Conservation (phyloP, 805 yeast species). For the Candida nemodendra region DNA sequence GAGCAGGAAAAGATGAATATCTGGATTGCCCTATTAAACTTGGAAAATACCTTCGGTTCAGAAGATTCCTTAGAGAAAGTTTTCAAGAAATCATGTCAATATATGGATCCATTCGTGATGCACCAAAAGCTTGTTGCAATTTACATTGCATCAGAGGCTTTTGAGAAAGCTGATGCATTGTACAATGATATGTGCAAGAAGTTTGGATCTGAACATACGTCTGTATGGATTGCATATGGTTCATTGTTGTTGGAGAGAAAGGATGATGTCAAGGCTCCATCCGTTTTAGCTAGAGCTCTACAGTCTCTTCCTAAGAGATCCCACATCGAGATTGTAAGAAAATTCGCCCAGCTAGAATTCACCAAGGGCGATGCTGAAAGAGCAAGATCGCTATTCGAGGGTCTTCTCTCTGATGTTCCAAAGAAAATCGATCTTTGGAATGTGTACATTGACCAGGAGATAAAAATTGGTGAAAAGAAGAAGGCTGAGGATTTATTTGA, state of each 20-base stretch:
- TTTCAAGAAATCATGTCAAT: constrained; percentile 83
- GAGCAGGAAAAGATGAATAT: constrained; percentile 91
- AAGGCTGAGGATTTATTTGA: constrained; percentile 80
- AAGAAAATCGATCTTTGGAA: constrained; percentile 94
- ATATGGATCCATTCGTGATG: constrained; percentile 84
- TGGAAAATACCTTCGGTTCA: constrained; percentile 92
- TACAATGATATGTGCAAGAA: constrained; percentile 71
- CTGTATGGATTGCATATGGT: constrained; percentile 83
- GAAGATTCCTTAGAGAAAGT: constrained; percentile 76
- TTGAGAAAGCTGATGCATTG: constrained; percentile 64
- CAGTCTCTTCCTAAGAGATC: constrained; percentile 67
- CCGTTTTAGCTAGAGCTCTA: constrained; percentile 71
- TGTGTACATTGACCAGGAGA: constrained; percentile 91
- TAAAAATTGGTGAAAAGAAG: constrained; percentile 62
- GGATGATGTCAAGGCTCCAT: constrained; percentile 60
- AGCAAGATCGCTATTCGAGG: constrained; percentile 93
- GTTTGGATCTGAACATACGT: constrained; percentile 65
- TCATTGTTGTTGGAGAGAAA: constrained; percentile 65
- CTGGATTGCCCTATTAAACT: constrained; percentile 92
- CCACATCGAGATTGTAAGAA: constrained; percentile 77
- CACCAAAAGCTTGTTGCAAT: constrained; percentile 78
- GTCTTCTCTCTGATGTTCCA: constrained; percentile 83
- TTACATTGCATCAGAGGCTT: constrained; percentile 70
- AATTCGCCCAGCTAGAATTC: constrained; percentile 88
- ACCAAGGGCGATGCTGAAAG: constrained; percentile 87